Evolutionary conservation across 1,284 basidiomycete genomes (phyloP).

Genomic region (Cryptococcus jaspeensis): DNA sequence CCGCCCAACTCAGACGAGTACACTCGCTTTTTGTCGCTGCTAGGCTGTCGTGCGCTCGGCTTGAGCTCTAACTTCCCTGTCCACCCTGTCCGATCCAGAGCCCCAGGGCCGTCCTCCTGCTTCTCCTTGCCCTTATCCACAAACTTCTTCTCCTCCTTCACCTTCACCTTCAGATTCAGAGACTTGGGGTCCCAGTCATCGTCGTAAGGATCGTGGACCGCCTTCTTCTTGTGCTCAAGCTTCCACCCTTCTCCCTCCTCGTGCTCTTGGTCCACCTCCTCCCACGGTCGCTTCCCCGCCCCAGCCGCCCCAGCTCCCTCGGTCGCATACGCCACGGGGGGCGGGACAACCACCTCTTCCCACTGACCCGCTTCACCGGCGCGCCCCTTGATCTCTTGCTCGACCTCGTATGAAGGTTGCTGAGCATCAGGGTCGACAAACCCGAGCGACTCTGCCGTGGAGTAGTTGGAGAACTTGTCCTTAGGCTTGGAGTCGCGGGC

Average conservation of each 20-base stretch:
- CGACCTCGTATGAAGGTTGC: conserved; percentile 55
- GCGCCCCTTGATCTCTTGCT: conserved; percentile 61
- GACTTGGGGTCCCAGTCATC: conserved; percentile 42
- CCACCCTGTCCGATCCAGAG: conserved; percentile 25
- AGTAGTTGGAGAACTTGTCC: conserved; percentile 78
- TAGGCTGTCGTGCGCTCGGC: neutral
- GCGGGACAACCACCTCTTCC: conserved; percentile 64
- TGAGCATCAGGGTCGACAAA: conserved; percentile 67
- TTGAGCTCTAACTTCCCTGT: conserved; percentile 26
- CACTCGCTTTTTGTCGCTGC: conserved; percentile 12
- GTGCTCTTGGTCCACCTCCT: conserved; percentile 22
- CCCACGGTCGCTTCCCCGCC: conserved; percentile 7
- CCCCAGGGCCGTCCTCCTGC: conserved; percentile 10
- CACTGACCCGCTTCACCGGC: conserved; percentile 80
- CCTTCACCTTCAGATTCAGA: conserved; percentile 38
- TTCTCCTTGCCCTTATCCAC: conserved; percentile 10
- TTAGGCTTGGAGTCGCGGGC: conserved; percentile 55
- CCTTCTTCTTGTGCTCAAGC: conserved; percentile 31
- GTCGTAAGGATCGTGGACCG: conserved; percentile 38
- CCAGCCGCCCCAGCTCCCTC: conserved; percentile 27
- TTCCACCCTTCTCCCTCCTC: conserved; percentile 34
- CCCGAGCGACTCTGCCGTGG: conserved; percentile 78
- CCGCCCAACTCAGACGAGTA: conserved; percentile 20
- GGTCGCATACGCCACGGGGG: conserved; percentile 2
- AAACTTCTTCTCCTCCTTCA: conserved; percentile 30